Conservation (phyloP, 179 eudicot genomes). For the Pouteria campechiana region DNA sequence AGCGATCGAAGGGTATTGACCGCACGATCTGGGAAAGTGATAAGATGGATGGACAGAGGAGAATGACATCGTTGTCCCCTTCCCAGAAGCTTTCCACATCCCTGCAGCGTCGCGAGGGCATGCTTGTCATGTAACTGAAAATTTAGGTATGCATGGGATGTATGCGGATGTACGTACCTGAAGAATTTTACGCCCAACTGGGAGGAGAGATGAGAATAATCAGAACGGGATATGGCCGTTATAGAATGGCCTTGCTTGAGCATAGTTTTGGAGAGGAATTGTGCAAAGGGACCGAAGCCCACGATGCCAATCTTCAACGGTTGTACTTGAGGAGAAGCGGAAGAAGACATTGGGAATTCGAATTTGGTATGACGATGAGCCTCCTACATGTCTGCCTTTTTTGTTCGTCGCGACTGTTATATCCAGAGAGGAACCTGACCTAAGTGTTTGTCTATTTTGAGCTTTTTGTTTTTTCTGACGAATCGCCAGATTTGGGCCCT, state of each 20-base stretch:
- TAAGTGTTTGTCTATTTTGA: no score
- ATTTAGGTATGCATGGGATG: no score
- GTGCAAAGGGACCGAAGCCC: constrained; percentile 44
- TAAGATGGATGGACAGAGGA: constrained; percentile 33
- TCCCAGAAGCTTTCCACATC: constrained; percentile 21
- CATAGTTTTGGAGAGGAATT: constrained; percentile 44
- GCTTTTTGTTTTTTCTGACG: no score
- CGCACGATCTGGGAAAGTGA: constrained; percentile 29
- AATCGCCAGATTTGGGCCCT: no score
- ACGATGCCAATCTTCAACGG: constrained; percentile 34
- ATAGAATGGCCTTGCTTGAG: constrained; percentile 39
- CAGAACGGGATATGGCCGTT: constrained; percentile 38
- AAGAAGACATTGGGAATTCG: no score
- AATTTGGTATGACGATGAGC: no score
- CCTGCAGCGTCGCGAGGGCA: constrained; percentile 6
- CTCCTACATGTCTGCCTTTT: no score
- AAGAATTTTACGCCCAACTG: constrained; percentile 29
- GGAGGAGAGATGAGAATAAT: constrained; percentile 26
- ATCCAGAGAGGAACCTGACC: no score
- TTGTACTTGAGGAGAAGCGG: constrained; percentile 10
- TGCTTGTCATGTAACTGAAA: no score
- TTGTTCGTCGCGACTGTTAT: no score
- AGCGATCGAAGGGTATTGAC: constrained; percentile 19
- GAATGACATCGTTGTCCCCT: constrained; percentile 27
- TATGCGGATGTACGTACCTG: constrained; percentile 15